Conservation (phyloP, 129 eudicot species). For the Flaveria robusta region DNA sequence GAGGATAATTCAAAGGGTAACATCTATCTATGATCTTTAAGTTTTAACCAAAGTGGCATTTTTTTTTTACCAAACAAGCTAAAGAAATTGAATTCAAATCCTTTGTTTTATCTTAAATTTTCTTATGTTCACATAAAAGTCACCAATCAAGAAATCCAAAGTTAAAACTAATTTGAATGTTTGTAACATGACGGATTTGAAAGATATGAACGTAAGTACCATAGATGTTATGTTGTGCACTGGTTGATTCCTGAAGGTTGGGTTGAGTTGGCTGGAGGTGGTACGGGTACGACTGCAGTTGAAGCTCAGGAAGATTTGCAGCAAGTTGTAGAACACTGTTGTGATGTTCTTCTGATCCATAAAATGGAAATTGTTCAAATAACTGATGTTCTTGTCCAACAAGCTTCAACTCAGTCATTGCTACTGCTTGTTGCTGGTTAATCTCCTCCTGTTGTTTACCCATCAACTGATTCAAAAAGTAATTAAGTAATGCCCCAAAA, state of each 20-base stretch:
- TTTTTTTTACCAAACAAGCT: no score
- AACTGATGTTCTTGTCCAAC: constrained; percentile 48
- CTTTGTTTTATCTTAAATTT: neutral
- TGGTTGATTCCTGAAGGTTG: constrained; percentile 59
- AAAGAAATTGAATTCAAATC: neutral
- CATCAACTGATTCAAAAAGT: constrained; percentile 50
- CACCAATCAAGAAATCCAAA: neutral
- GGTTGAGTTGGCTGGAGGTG: constrained; percentile 75
- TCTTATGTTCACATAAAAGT: neutral
- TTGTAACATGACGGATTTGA: neutral
- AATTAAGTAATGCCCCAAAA: neutral
- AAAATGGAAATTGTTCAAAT: constrained; percentile 56
- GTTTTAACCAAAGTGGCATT: no score
- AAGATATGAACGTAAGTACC: constrained; percentile 24
- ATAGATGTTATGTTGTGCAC: constrained; percentile 33
- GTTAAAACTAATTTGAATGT: neutral
- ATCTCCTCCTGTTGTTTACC: constrained; percentile 57
- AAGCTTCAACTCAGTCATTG: constrained; percentile 61
- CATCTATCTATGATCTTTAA: no score
- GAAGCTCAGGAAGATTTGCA: constrained; percentile 44
- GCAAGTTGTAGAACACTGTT: constrained; percentile 48
- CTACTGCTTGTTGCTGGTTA: constrained; percentile 42
- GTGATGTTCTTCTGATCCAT: constrained; percentile 58
- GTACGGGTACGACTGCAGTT: constrained; percentile 39
- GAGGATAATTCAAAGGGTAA: no score